Evolutionary conservation across 1,284 basidiomycete genomes (phyloP), one percentile per base, ranked within the genome.

Genomic region (Pterulicium gracile): DNA sequence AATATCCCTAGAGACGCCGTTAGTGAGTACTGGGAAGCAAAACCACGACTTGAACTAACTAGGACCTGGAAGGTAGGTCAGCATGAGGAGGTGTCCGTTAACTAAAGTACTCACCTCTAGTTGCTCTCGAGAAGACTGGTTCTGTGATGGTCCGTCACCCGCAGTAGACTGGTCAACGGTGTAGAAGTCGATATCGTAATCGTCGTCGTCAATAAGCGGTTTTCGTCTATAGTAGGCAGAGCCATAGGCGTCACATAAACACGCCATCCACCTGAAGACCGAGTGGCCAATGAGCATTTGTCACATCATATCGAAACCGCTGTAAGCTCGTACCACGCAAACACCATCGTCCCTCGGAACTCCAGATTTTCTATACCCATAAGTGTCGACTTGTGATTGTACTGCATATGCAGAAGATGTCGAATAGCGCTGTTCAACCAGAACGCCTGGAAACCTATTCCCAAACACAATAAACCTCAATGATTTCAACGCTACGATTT

Each of bases 381-480:
- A 65, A 84, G 77, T 40, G 80, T 80, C 3, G 81, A 77, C 60
- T 84, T 87, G 57, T 87, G 81, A 61, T 88, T 88, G 58, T 88
- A 84, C 85, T 80, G 77, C 43, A 89, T 69, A 54, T 83, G 79
- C n/a, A 88, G 66, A 41, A 89, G 63, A 59, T 88, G 79, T 48
- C 83, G 78, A 43, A 84, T 84, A n/a, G 81, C 78, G 27, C 75
- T 77, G 45, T 73, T 77, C 39, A 89, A 64, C 87, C 87, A 89
- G 60, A 88, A 89, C 23, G 82, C 77, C 60, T 83, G 82, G 61
- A 80, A 88, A 24, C 83, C 85, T 88, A 51, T 52, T 49, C 40
- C 39, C 44, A 47, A 51, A 44, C 50, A n/a, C n/a, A n/a, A n/a
- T n/a, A n/a, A n/a, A n/a, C n/a, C n/a, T n/a, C n/a, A n/a, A n/a